phyloP scores from a whole-genome alignment of 1,284 basidiomycete species.

The Microbotryum silenes-acaulis region DNA sequence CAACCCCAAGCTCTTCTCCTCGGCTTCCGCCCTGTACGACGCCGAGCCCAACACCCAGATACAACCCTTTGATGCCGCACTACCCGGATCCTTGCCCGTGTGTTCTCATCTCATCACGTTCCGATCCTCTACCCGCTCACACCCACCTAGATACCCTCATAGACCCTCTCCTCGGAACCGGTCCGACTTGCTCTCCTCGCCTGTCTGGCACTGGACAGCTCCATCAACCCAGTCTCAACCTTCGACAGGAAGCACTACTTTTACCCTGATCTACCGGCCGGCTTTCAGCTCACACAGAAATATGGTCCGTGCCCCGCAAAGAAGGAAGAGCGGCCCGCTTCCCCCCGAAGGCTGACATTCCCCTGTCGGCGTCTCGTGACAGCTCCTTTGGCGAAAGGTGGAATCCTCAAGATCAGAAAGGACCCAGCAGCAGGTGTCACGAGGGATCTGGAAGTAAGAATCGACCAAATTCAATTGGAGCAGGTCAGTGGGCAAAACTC shows the following conservation, averaged over 20 bases:
- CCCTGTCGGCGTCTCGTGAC: constrained; percentile 5
- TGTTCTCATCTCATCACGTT: constrained; percentile 35
- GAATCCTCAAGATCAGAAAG: constrained; percentile 51
- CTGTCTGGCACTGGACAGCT: constrained; percentile 68
- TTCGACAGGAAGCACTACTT: constrained; percentile 99
- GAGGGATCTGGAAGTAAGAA: constrained; percentile 51
- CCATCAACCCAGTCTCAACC: constrained; percentile 44
- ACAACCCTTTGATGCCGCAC: constrained; percentile 77
- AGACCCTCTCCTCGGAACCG: constrained; percentile 72
- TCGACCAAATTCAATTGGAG: constrained; percentile 92
- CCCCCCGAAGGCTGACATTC: neutral
- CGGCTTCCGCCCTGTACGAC: constrained; percentile 50
- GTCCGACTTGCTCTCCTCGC: constrained; percentile 74
- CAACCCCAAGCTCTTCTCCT: constrained; percentile 79
- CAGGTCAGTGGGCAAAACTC: constrained; percentile 55
- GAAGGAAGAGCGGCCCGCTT: neutral
- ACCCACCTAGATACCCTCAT: neutral
- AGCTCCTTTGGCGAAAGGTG: constrained; percentile 73
- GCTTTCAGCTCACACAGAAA: constrained; percentile 95
- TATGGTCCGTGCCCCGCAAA: constrained; percentile 53
- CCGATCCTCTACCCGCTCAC: neutral
- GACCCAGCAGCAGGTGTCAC: neutral
- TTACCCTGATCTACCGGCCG: constrained; percentile 86
- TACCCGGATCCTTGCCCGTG: constrained; percentile 88
- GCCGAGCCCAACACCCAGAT: constrained; percentile 65